Evolutionary conservation across 2,329 filamentous ascomycete genomes (phyloP), one percentile per base, ranked within the genome.

Genomic region (Talaromyces sp.): DNA sequence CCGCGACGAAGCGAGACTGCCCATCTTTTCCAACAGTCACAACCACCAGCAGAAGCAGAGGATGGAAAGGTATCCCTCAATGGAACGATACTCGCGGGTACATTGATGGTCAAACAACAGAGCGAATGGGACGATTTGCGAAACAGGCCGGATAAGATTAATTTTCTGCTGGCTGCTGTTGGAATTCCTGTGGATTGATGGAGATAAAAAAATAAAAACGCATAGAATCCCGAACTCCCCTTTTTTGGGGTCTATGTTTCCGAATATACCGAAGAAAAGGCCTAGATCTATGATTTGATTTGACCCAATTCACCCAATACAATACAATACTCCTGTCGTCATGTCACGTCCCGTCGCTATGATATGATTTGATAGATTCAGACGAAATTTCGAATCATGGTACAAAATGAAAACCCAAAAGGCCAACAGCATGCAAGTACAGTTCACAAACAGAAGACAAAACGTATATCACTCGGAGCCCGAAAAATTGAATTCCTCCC

Each of bases 51-150:
- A 14, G 9, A 35, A 14, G 19, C 4, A 5, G n/a, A 21, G 21
- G 4, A 26, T 21, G 75, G 80, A 9, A 70, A 77, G 46, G 75
- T 85, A 17, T 79, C 79, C 9, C 66, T 85, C 38, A 86, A 86
- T 62, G 84, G 84, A 3, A 86, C 84, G 0, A 75, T 84, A 19
- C 73, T 86, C 3, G 83, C 78, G 1, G 83, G 82, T 0, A 85
- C 82, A 4, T 70, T 85, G 63, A 83, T 86, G 82, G 83, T 86
- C 21, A 86, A 85, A 69, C 72, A 77, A 7, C 73, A 82, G 65
- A 75, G 74, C 9, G 81, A 85, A 66, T 86, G 81, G 81, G 75
- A 84, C 62, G 64, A 73, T 38, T 66, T 86, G 41, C 72, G 75
- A 32, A 63, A 67, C 6, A 71, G 78, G 31, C 75, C 75, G 17